These are phyloP conservation scores for Tetracladium marchalianum DNA, from an alignment of 495 filamentous ascomycete species.

Conservation along the genomic window DNA sequence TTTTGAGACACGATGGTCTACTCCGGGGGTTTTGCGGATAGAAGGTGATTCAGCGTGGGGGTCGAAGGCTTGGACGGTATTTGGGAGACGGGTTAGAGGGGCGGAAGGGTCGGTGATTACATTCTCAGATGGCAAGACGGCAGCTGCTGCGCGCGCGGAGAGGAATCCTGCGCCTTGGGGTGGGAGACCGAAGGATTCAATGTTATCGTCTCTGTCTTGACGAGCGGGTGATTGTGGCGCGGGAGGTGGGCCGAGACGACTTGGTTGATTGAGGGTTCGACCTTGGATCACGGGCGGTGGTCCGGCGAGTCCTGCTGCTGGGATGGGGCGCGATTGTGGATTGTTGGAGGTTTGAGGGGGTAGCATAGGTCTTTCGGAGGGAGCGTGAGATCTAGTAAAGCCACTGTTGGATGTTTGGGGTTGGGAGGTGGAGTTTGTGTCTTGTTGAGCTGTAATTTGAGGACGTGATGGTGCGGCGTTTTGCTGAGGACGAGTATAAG, in stretches of 20 bases:
- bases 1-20: conserved; percentile 49
- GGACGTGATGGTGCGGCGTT: conserved; percentile 1
- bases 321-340: background rate
- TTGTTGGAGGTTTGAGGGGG: conserved; percentile 1
- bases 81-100: conserved; percentile 25
- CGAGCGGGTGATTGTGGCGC: conserved; percentile 14
- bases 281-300: conserved; percentile 7
- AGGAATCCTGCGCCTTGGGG: conserved; percentile 52
- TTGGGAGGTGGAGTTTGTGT: background rate
- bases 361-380: conserved; percentile 7
- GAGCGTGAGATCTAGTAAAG: conserved; percentile 11
- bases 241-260: conserved; percentile 8
- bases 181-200: background rate
- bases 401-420: conserved; percentile 17
- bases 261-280: conserved; percentile 16
- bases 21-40: conserved; percentile 80
- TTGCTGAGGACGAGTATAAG: conserved; percentile 16
- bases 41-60: conserved; percentile 76
- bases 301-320: background rate
- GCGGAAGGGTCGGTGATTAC: conserved; percentile 12
- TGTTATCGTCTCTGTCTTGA: background rate
- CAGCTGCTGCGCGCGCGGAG: conserved; percentile 57
- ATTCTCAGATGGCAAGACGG: conserved; percentile 20
- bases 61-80: conserved; percentile 53
- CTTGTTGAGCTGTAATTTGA: conserved; percentile 3